Evolutionary conservation across 129 eudicot species (phyloP).

Genomic region (Saposhnikovia divaricata): DNA sequence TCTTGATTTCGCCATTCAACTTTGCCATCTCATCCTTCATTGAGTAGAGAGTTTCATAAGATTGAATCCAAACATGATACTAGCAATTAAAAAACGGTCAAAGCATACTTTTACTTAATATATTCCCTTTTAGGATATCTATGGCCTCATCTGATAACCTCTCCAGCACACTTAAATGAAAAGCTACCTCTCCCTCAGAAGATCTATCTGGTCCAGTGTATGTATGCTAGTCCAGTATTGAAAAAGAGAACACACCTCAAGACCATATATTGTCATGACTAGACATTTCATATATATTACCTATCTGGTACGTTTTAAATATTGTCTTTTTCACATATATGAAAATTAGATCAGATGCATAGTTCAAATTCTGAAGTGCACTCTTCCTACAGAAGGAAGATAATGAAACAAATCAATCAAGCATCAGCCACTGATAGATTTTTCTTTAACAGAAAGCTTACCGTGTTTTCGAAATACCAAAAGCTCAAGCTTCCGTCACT

Average conservation of each 20-base stretch:
- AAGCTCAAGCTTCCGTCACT: too few species aligned
- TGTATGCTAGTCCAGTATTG: slow-evolving; percentile 51
- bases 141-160: slow-evolving; percentile 59
- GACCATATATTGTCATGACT: too few species aligned
- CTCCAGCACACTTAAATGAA: slow-evolving; percentile 73
- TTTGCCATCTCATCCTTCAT: slow-evolving; percentile 57
- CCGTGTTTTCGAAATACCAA: too few species aligned
- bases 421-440: too few species aligned
- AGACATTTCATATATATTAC: too few species aligned
- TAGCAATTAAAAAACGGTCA: slow-evolving; percentile 8
- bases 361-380: too few species aligned
- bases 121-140: slow-evolving; percentile 44
- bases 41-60: slow-evolving; percentile 11
- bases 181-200: slow-evolving; percentile 83
- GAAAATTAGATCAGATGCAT: too few species aligned
- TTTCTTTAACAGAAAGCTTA: too few species aligned
- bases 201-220: slow-evolving; percentile 80
- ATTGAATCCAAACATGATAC: slow-evolving; percentile 15
- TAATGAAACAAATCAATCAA: too few species aligned
- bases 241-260: neutral
- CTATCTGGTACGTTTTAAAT: too few species aligned
- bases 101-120: slow-evolving; percentile 38
- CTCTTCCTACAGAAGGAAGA: too few species aligned
- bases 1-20: slow-evolving; percentile 59
- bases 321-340: too few species aligned